These are phyloP conservation scores for Blastobotrys buckinghamii DNA, from an alignment of 1,139 yeast genomes.

Conservation along the genomic window DNA sequence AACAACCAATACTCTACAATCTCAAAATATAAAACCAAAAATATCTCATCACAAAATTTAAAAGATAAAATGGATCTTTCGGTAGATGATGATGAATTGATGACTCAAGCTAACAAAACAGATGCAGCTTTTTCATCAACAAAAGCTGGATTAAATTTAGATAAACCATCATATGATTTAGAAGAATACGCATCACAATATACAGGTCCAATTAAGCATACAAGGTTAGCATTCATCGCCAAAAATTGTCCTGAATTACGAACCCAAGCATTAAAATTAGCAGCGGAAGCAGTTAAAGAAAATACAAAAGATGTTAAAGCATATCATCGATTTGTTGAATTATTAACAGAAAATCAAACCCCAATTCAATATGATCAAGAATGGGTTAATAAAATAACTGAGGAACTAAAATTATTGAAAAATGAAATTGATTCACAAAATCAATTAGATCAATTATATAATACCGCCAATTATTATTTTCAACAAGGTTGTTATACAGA, in stretches of 20 bases:
- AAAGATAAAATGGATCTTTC: too few relatives aligned
- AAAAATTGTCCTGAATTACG: not conserved
- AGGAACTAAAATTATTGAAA: not conserved
- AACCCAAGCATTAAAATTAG: constrained; percentile 7
- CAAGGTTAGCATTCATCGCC: constrained; percentile 3
- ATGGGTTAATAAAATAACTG: constrained; percentile 12
- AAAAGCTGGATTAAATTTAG: not conserved
- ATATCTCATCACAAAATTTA: too few relatives aligned
- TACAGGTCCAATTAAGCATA: constrained; percentile 2
- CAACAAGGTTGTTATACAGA: constrained; percentile 5
- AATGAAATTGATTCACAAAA: not conserved
- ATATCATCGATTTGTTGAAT: constrained; percentile 9
- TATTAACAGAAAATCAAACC: constrained; percentile 6
- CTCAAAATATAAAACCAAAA: too few relatives aligned
- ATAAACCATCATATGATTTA: constrained; percentile 5
- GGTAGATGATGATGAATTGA: too few relatives aligned
- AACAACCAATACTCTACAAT: too few relatives aligned
- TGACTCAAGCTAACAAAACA: too few relatives aligned
- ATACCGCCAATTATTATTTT: not conserved
- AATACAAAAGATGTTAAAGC: constrained; percentile 7
- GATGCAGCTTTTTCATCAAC: too few relatives aligned
- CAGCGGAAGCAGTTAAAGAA: constrained; percentile 9
- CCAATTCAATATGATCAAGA: constrained; percentile 10
- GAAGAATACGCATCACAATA: constrained; percentile 4
- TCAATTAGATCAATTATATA: not conserved